Evolutionary conservation across 345 rosid genomes (phyloP).

Genomic region (Citropsis articulata): DNA sequence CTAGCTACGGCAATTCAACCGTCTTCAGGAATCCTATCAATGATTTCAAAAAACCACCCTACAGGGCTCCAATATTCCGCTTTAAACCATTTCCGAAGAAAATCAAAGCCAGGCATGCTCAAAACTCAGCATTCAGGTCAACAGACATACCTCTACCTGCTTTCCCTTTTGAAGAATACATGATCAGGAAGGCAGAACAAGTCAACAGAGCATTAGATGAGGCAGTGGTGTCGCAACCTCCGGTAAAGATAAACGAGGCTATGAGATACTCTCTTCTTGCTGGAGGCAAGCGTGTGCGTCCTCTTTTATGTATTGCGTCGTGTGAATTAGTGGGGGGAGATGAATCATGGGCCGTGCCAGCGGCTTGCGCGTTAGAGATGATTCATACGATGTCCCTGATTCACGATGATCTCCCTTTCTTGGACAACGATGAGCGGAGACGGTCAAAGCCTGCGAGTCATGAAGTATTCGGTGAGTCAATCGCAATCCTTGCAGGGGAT

Average conservation of each 20-base stretch:
- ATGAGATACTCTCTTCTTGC: conserved; percentile 75
- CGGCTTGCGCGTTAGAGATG: conserved; percentile 75
- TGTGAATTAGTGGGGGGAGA: conserved; percentile 65
- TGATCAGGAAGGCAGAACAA: conserved; percentile 25
- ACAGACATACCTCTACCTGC: conserved; percentile 1
- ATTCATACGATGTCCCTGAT: conserved; percentile 66
- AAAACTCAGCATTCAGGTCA: neutral
- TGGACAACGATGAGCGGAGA: conserved; percentile 66
- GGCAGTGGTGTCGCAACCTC: conserved; percentile 45
- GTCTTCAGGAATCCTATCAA: neutral
- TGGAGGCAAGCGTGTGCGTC: conserved; percentile 63
- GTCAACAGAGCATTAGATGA: conserved; percentile 52
- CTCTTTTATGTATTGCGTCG: conserved; percentile 57
- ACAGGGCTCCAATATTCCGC: neutral
- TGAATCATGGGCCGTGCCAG: conserved; percentile 42
- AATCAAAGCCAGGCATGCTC: neutral
- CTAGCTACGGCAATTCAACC: neutral
- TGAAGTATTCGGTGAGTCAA: conserved; percentile 50
- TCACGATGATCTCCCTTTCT: conserved; percentile 73
- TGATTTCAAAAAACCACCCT: neutral
- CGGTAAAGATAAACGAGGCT: conserved; percentile 52
- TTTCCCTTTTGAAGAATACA: conserved; percentile 35
- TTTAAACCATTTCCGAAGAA: neutral
- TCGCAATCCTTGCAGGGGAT: conserved; percentile 56
- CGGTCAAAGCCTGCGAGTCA: conserved; percentile 64